These are phyloP conservation scores for Lepidopterella palustris DNA, from an alignment of 495 filamentous ascomycete species.

Conservation along the genomic window DNA sequence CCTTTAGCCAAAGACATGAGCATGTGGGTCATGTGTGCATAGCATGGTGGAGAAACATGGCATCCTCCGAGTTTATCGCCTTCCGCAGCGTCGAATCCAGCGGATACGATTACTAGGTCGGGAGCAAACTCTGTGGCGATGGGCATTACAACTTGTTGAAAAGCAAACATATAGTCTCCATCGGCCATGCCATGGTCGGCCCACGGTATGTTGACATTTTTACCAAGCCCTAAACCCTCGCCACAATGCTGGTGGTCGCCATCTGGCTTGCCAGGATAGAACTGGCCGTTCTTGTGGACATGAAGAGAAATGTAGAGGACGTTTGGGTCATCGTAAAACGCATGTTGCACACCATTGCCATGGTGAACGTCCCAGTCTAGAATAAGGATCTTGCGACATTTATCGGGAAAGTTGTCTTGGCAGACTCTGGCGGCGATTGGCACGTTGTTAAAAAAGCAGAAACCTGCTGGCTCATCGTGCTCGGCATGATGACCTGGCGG, in stretches of 20 bases:
- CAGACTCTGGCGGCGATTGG: conserved; percentile 81
- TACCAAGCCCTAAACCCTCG: conserved; percentile 62
- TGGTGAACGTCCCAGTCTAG: conserved; percentile 88
- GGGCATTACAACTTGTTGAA: conserved; percentile 96
- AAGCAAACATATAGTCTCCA: conserved; percentile 92
- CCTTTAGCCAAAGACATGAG: conserved; percentile 91
- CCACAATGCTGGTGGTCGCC: conserved; percentile 76
- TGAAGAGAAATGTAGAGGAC: conserved; percentile 96
- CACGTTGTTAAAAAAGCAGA: conserved; percentile 97
- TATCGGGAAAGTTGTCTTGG: conserved; percentile 64
- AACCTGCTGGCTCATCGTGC: conserved; percentile 74
- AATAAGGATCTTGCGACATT: conserved; percentile 81
- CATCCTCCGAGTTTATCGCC: conserved; percentile 91
- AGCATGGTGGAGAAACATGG: conserved; percentile 82
- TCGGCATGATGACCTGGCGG: conserved; percentile 96
- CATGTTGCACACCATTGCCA: conserved; percentile 95
- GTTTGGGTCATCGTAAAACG: conserved; percentile 91
- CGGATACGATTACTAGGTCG: conserved; percentile 89
- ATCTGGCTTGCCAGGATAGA: conserved; percentile 75
- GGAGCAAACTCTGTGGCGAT: conserved; percentile 89
- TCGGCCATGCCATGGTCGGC: conserved; percentile 87
- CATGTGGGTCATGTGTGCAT: conserved; percentile 99
- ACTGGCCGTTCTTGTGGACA: conserved; percentile 70
- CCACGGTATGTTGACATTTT: conserved; percentile 96
- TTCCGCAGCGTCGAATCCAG: conserved; percentile 91